A percentile compares a stretch with the other conserved stretches of the same genome.
Evolutionary conservation across 2,329 filamentous ascomycete genomes (phyloP).

Genomic region (Lasiodiplodia sp.): DNA sequence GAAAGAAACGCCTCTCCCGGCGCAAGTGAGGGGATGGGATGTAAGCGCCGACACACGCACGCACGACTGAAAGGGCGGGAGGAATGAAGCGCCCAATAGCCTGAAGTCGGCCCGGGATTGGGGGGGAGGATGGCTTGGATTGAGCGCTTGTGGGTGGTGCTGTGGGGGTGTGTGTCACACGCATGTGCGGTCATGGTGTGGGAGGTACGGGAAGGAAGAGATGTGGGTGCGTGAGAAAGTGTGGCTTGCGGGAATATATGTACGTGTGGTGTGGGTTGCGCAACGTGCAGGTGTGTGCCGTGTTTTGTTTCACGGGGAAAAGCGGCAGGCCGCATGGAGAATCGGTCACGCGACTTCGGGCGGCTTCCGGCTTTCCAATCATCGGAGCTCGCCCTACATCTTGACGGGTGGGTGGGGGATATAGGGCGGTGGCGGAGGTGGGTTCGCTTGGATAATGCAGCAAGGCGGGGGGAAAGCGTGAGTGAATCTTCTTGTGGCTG

Average conservation of each 20-base stretch:
- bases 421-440: neutral
- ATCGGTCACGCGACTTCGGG: neutral
- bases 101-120: neutral
- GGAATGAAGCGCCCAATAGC: neutral
- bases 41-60: neutral
- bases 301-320: neutral
- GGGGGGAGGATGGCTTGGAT: neutral
- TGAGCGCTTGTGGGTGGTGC: neutral
- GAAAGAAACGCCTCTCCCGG: neutral
- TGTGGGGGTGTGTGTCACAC: neutral
- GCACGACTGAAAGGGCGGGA: neutral
- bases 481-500: neutral
- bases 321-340: neutral
- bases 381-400: neutral
- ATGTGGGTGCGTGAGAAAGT: neutral
- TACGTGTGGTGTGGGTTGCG: neutral
- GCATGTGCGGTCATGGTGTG: neutral
- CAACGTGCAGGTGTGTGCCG: neutral
- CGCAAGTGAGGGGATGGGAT: neutral
- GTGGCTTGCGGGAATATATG: neutral
- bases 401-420: neutral
- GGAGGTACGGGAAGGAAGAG: neutral
- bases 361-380: neutral
- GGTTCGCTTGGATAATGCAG: neutral
- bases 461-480: neutral